phyloP scores from a whole-genome alignment of 1,139 yeast species.

The Hyphopichia fennica region DNA sequence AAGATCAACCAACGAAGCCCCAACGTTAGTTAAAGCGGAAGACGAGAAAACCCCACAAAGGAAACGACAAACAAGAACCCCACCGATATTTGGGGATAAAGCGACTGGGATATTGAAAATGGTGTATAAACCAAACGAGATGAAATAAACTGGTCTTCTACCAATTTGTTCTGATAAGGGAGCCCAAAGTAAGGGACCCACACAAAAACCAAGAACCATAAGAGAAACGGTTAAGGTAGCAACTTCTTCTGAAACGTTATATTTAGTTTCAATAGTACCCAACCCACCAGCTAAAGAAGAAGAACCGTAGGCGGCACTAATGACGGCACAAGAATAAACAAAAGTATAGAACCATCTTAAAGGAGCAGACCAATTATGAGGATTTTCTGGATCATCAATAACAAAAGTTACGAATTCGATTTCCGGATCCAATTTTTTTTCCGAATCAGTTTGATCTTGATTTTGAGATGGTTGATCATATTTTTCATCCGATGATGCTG shows the following conservation, averaged over 20 bases:
- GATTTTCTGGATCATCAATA: slow-evolving; percentile 79
- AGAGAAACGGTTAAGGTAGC: slow-evolving; percentile 77
- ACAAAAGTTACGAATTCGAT: slow-evolving; percentile 80
- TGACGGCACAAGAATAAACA: slow-evolving; percentile 64
- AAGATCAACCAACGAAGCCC: slow-evolving; percentile 89
- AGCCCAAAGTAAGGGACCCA: slow-evolving; percentile 90
- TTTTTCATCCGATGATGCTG: slow-evolving; percentile 7
- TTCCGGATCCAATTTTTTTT: slow-evolving; percentile 52
- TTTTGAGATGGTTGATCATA: slow-evolving; percentile 15
- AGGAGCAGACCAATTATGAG: slow-evolving; percentile 71
- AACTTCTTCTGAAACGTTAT: slow-evolving; percentile 72
- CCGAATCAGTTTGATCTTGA: slow-evolving; percentile 11
- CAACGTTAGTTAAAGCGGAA: slow-evolving; percentile 82
- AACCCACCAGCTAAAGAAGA: slow-evolving; percentile 88
- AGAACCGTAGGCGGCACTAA: slow-evolving; percentile 88
- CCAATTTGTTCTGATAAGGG: slow-evolving; percentile 87
- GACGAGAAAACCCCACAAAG: slow-evolving; percentile 85
- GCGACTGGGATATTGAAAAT: slow-evolving; percentile 91
- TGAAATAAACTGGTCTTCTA: slow-evolving; percentile 77
- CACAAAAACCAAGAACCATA: slow-evolving; percentile 85
- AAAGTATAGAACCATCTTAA: slow-evolving; percentile 70
- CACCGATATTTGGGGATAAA: slow-evolving; percentile 78
- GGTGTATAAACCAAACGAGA: slow-evolving; percentile 71
- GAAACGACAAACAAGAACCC: slow-evolving; percentile 77
- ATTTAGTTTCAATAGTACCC: slow-evolving; percentile 60